Evolutionary conservation across 2,329 filamentous ascomycete species (phyloP).

Genomic region (Exserohilum rostratum): DNA sequence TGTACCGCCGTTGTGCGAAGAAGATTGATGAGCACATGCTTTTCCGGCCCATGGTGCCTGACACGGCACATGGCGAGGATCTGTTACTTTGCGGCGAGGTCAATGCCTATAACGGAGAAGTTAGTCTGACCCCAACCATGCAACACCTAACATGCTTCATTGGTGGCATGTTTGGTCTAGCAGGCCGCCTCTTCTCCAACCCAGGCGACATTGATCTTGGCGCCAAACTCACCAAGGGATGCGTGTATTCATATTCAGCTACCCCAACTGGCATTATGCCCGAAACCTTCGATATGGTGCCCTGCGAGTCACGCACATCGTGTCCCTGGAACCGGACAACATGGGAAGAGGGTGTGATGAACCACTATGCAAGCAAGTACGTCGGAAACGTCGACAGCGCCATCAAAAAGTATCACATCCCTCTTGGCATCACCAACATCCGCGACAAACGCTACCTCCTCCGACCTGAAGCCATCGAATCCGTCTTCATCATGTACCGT

Average conservation of each 20-base stretch:
- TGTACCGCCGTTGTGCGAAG: slow-evolving; percentile 60
- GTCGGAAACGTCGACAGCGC: slow-evolving; percentile 19
- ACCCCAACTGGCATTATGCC: slow-evolving; percentile 66
- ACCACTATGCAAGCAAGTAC: slow-evolving; percentile 24
- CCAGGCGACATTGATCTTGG: slow-evolving; percentile 61
- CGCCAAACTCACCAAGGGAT: slow-evolving; percentile 64
- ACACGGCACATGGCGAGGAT: slow-evolving; percentile 29
- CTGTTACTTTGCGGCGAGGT: slow-evolving; percentile 48
- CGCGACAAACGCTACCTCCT: slow-evolving; percentile 54
- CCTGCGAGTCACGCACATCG: slow-evolving; percentile 49
- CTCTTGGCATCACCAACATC: slow-evolving; percentile 50
- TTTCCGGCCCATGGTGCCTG: slow-evolving; percentile 53
- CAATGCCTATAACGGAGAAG: slow-evolving; percentile 16
- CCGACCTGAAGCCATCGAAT: slow-evolving; percentile 64
- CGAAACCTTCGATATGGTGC: slow-evolving; percentile 59
- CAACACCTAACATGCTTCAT: slow-evolving; percentile 66
- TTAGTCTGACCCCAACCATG: slow-evolving; percentile 54
- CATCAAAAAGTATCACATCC: slow-evolving; percentile 34
- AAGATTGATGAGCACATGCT: slow-evolving; percentile 56
- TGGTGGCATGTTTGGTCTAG: slow-evolving; percentile 67
- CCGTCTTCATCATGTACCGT: slow-evolving; percentile 65
- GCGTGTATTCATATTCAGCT: slow-evolving; percentile 64
- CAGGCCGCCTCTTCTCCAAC: slow-evolving; percentile 61
- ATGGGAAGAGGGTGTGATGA: slow-evolving; percentile 53
- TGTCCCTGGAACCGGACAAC: slow-evolving; percentile 62